Percentiles rank a stretch among this genome's conserved stretches.
Evolutionary conservation across 2,329 filamentous ascomycete species (phyloP).

Genomic region (Stemphylium lycopersici): DNA sequence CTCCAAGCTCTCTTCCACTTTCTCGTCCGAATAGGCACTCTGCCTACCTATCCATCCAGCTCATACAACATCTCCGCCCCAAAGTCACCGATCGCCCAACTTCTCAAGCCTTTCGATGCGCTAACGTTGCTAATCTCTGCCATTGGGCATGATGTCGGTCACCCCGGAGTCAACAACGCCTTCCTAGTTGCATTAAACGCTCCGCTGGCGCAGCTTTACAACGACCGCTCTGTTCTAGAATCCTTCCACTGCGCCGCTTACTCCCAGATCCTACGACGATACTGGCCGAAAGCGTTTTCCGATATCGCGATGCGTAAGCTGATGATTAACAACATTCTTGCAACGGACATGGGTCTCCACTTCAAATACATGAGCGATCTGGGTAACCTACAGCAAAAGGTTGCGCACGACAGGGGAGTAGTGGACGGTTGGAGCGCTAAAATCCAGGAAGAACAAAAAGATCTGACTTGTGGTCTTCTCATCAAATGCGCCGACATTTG

Average conservation of each 20-base stretch:
- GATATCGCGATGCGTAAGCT: constrained; percentile 81
- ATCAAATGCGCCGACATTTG: constrained; percentile 99
- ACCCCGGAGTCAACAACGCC: constrained; percentile 97
- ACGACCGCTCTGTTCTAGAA: constrained; percentile 94
- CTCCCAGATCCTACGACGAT: constrained; percentile 88
- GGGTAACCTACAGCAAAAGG: constrained; percentile 77
- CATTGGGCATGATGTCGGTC: constrained; percentile 97
- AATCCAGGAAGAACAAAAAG: constrained; percentile 75
- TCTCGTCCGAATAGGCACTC: constrained; percentile 76
- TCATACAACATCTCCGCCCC: constrained; percentile 38
- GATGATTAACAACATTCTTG: constrained; percentile 97
- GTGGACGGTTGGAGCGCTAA: constrained; percentile 79
- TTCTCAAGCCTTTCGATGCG: constrained; percentile 86
- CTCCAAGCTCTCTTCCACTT: constrained; percentile 93
- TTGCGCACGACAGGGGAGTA: constrained; percentile 67
- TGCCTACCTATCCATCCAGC: constrained; percentile 68
- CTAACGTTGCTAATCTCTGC: constrained; percentile 89
- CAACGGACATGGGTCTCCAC: constrained; percentile 96
- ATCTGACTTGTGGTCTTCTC: constrained; percentile 83
- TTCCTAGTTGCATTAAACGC: constrained; percentile 92
- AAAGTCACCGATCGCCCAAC: constrained; percentile 70
- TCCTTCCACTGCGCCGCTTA: constrained; percentile 98
- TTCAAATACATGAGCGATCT: constrained; percentile 96
- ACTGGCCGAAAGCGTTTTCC: constrained; percentile 86
- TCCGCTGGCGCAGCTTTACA: constrained; percentile 92